Base-by-base conservation (phyloP, 78 protist genomes). In the Dictyostelium capitatum region DNA sequence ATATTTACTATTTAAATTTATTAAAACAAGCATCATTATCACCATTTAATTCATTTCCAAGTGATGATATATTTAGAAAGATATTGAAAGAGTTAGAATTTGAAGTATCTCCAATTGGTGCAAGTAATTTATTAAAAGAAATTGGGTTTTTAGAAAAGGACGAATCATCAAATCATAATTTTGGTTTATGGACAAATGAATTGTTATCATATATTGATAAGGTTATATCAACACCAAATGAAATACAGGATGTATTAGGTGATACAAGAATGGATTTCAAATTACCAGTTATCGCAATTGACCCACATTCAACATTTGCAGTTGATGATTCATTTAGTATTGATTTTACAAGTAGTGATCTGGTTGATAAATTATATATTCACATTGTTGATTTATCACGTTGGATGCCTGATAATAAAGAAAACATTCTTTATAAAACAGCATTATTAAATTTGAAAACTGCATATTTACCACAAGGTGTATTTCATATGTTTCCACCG, bases 291-390 rank as follows among this genome's bases (percentile, higher is more conserved):
- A 64, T 80, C 23, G 50, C 87, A 37, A 47, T 80, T 12, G 87
- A 80, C 64, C 73, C 46, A n/a, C 12, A 14, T 9, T 6, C 53
- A 28, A 46, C 87, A 12, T 8, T 80, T 6, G 87, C 73, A 30
- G 47, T 80, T 10, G 87, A 80, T 62, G 87, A 80, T 80, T 75
- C 87, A 62, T 62, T 80, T 62, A 46, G 64, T n/a, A 46, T 62
- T 15, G 87, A 80, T 20, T 25, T n/a, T 1, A 47, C 46, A 12
- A 30, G 73, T 30, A 20, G 41, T 20, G 47, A 56, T 17, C n/a
- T n/a, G 3, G n/a, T 25, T 15, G n/a, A 37, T 46, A 80, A 6
- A 46, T 6, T 80, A 6, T 80, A 62, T 62, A n/a, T 56, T 80
- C 87, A 80, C 32, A 80, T 62, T 30, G 28, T 75, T 3, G 87